A percentile compares a stretch with the other conserved stretches of the same genome.
phyloP scores from a whole-genome alignment of 805 yeast species.

The Lipomyces kockii region DNA sequence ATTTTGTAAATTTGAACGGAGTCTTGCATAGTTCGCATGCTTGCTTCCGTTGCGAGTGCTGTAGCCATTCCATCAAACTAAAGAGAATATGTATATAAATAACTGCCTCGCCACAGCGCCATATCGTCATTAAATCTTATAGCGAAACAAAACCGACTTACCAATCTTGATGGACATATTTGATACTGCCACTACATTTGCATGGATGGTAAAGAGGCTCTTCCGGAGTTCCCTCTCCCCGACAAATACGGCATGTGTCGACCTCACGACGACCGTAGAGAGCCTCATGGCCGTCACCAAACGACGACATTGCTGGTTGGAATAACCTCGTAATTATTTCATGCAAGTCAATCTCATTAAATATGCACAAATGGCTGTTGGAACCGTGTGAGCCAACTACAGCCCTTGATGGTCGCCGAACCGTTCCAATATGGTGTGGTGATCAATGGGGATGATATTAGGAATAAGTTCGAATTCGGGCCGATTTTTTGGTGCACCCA shows the following conservation, averaged over 20 bases:
- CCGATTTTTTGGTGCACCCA: neutral
- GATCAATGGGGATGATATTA: neutral
- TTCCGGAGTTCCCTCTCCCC: conserved; percentile 79
- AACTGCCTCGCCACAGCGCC: neutral
- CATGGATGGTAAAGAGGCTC: conserved; percentile 92
- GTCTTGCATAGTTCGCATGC: conserved; percentile 89
- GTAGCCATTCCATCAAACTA: conserved; percentile 78
- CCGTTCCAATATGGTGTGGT: neutral
- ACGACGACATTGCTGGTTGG: conserved; percentile 1
- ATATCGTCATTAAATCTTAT: neutral
- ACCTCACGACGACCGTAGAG: conserved; percentile 16
- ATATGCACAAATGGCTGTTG: neutral
- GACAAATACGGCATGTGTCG: conserved; percentile 85
- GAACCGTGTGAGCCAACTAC: neutral
- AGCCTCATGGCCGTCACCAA: neutral
- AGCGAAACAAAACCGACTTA: conserved; percentile 25
- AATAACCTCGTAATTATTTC: neutral
- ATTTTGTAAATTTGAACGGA: conserved; percentile 67
- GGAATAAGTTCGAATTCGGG: neutral
- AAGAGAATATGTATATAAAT: neutral
- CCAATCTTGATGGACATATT: conserved; percentile 92
- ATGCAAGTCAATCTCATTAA: neutral
- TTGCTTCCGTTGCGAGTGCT: conserved; percentile 63
- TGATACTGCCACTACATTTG: conserved; percentile 90
- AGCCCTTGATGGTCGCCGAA: neutral